phyloP scores from a whole-genome alignment of 169 alveolate genomes.

The Cryptosporidium bovis region DNA sequence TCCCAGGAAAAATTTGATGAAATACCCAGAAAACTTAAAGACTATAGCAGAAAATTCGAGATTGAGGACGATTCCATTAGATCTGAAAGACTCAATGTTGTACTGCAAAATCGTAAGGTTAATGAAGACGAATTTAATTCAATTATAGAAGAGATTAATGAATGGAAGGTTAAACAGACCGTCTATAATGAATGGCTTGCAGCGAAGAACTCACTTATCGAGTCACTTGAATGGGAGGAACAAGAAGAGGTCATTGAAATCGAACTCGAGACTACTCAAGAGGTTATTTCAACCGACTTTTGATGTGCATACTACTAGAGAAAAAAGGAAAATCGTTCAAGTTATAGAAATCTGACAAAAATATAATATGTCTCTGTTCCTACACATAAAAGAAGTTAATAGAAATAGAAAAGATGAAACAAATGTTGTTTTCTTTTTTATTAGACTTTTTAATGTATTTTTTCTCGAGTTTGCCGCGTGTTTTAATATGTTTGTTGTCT shows the following conservation, averaged over 20 bases:
- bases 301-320: too few relatives aligned
- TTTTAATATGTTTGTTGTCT: too few relatives aligned
- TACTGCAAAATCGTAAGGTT: conserved; percentile 79
- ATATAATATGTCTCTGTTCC: too few relatives aligned
- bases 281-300: conserved; percentile 47
- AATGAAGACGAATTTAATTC: conserved; percentile 78
- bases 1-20: conserved; percentile 83
- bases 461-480: too few relatives aligned
- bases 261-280: conserved; percentile 68
- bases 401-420: too few relatives aligned
- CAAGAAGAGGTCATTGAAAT: conserved; percentile 70
- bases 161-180: conserved; percentile 78
- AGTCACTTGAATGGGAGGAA: conserved; percentile 71
- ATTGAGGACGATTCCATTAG: conserved; percentile 84
- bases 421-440: too few relatives aligned
- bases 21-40: conserved; percentile 86
- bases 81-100: conserved; percentile 79
- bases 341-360: too few relatives aligned
- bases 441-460: too few relatives aligned
- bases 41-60: conserved; percentile 79
- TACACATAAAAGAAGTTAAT: too few relatives aligned
- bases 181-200: conserved; percentile 51
- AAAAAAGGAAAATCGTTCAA: too few relatives aligned
- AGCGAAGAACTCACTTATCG: conserved; percentile 21
- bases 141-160: conserved; percentile 69